phyloP scores from a whole-genome alignment of 177 flowering plant species.

The Vitis hybrid region DNA sequence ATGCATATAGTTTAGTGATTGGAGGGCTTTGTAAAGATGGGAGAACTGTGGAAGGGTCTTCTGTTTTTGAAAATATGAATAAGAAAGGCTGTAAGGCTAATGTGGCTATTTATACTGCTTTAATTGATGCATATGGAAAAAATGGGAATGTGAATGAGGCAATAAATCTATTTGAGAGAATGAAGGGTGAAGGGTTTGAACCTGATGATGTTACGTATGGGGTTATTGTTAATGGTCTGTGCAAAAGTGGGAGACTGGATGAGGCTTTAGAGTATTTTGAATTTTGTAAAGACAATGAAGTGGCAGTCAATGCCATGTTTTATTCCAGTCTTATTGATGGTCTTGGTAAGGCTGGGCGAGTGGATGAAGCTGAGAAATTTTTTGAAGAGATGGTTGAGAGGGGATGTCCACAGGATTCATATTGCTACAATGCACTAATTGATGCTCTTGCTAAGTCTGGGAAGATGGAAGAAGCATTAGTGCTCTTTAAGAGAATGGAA shows the following conservation, averaged over 20 bases:
- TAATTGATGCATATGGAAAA: conserved; percentile 75
- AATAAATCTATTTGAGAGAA: conserved; percentile 62
- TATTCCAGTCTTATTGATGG: conserved; percentile 89
- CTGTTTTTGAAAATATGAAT: conserved; percentile 64
- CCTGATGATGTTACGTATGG: conserved; percentile 87
- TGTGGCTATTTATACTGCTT: conserved; percentile 78
- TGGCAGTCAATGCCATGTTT: conserved; percentile 55
- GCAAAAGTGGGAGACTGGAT: conserved; percentile 71
- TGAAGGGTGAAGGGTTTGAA: conserved; percentile 72
- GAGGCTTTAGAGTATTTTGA: conserved; percentile 66
- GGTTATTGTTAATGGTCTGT: conserved; percentile 66
- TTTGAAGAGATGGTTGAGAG: conserved; percentile 78
- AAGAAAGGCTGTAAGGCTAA: conserved; percentile 53
- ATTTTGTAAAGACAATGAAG: conserved; percentile 41
- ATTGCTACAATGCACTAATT: conserved; percentile 83
- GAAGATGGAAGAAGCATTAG: conserved; percentile 70
- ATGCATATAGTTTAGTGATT: conserved; percentile 86
- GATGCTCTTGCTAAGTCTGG: conserved; percentile 73
- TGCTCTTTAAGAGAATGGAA: conserved; percentile 71
- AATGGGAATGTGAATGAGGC: conserved; percentile 59
- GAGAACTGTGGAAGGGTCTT: conserved; percentile 58
- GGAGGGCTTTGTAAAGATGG: conserved; percentile 78
- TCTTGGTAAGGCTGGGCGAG: conserved; percentile 80
- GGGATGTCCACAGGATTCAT: conserved; percentile 77
- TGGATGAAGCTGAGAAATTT: conserved; percentile 71